Conservation (phyloP, 2,329 filamentous ascomycete genomes). For the Aspergillus sp. region DNA sequence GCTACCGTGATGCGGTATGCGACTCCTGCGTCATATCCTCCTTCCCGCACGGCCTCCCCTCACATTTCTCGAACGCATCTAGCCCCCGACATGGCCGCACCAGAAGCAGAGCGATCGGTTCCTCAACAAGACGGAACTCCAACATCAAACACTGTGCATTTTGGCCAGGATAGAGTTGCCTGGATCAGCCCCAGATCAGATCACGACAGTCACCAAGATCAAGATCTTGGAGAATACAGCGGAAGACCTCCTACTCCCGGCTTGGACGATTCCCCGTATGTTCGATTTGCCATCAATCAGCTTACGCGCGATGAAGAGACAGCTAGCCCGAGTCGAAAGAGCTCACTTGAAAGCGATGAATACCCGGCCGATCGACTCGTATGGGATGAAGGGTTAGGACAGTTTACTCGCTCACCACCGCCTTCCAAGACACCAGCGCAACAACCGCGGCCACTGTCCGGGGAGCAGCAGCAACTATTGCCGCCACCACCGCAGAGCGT, state of each 20-base stretch:
- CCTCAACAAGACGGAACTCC: slow-evolving; percentile 6
- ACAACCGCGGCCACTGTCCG: slow-evolving; percentile 9
- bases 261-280: slow-evolving; percentile 79
- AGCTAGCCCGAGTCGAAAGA: slow-evolving; percentile 49
- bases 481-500: slow-evolving; percentile 12
- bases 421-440: slow-evolving; percentile 26
- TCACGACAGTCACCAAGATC: slow-evolving; percentile 18
- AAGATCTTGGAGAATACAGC: slow-evolving; percentile 22
- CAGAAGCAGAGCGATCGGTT: neutral
- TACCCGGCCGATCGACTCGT: slow-evolving; percentile 50
- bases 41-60: slow-evolving; percentile 25
- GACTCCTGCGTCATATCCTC: slow-evolving; percentile 37
- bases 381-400: slow-evolving; percentile 42
- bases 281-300: slow-evolving; percentile 84
- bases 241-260: slow-evolving; percentile 61
- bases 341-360: slow-evolving; percentile 38
- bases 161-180: slow-evolving; percentile 17
- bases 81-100: slow-evolving; percentile 12
- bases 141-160: slow-evolving; percentile 22
- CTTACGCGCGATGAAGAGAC: slow-evolving; percentile 70
- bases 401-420: slow-evolving; percentile 31
- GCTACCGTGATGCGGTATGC: slow-evolving; percentile 38
- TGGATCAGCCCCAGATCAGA: slow-evolving; percentile 16
- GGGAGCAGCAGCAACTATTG: slow-evolving; percentile 26
- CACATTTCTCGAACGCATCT: slow-evolving; percentile 21